phyloP scores from a whole-genome alignment of 768 basidiomycete genomes.

The Rhodotorula babjevae region DNA sequence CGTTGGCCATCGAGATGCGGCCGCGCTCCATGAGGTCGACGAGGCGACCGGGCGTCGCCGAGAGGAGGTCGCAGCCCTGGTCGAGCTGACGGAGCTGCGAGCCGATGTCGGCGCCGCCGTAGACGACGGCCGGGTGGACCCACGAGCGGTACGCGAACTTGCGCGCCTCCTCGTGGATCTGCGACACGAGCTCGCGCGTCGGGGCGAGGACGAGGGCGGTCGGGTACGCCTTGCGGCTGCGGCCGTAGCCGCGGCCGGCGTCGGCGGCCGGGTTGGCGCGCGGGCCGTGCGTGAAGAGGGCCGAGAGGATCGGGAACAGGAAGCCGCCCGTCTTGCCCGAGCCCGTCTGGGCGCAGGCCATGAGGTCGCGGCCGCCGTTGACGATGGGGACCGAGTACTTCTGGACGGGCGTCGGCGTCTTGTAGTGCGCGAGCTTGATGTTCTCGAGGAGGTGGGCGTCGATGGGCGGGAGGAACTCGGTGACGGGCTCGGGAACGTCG shows the following conservation, averaged over 20 bases:
- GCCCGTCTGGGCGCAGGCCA: constrained; percentile 97
- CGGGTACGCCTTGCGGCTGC: constrained; percentile 84
- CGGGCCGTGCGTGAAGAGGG: constrained; percentile 81
- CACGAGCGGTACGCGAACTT: constrained; percentile 99
- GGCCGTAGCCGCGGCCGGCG: constrained; percentile 54
- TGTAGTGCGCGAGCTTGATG: constrained; percentile 85
- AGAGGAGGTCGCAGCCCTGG: constrained; percentile 92
- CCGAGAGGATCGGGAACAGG: constrained; percentile 96
- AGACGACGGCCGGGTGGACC: constrained; percentile 98
- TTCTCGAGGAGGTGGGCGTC: constrained; percentile 93
- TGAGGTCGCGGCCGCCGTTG: constrained; percentile 62
- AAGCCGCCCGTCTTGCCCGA: constrained; percentile 99
- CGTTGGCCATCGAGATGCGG: constrained; percentile 88
- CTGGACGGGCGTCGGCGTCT: constrained; percentile 95
- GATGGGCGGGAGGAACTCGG: constrained; percentile 77
- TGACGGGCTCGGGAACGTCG: constrained; percentile 92
- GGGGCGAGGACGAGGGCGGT: constrained; percentile 97
- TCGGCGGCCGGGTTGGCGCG: constrained; percentile 58
- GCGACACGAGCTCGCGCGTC: constrained; percentile 95
- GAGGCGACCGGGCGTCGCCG: constrained; percentile 93
- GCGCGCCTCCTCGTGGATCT: constrained; percentile 98
- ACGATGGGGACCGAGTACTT: constrained; percentile 99
- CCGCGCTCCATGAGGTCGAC: constrained; percentile 98
- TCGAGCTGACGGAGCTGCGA: constrained; percentile 89
- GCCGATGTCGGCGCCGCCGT: constrained; percentile 97